phyloP scores from a whole-genome alignment of 2,329 filamentous ascomycete species.

The Paracoccidioides brasiliensis region DNA sequence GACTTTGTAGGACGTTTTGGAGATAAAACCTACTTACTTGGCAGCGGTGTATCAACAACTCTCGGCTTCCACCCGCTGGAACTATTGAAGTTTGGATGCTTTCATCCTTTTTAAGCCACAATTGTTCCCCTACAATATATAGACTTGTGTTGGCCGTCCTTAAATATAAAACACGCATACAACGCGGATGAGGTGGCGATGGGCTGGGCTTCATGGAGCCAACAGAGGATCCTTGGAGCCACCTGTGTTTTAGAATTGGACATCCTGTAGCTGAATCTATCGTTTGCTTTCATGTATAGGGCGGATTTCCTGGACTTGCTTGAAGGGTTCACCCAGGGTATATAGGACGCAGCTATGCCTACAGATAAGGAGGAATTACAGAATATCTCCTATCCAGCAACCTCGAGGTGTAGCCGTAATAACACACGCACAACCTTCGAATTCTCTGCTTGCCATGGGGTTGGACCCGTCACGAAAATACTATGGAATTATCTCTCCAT shows the following conservation, averaged over 20 bases:
- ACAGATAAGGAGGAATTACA: conserved; percentile 2
- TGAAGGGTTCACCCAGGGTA: conserved; percentile 3
- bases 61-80: no score
- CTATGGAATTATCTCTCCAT: no score
- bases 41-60: no score
- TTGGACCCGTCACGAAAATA: no score
- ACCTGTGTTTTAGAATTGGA: conserved; percentile 22
- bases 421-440: conserved; percentile 33
- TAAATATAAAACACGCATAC: no score
- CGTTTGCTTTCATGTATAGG: conserved; percentile 7
- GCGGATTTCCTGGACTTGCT: conserved; percentile 8
- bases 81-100: no score
- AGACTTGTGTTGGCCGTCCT: conserved; percentile 1
- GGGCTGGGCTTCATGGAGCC: conserved; percentile 10
- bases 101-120: no score
- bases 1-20: no score
- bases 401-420: conserved; percentile 30
- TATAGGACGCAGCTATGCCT: conserved; percentile 5
- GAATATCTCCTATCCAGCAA: conserved; percentile 5
- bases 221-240: conserved; percentile 26
- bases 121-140: no score
- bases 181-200: conserved; percentile 10
- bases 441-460: conserved; percentile 21
- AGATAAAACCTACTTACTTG: no score
- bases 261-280: conserved; percentile 10